phyloP scores from a whole-genome alignment of 75 land plant species.

The Azolla pinnata region DNA sequence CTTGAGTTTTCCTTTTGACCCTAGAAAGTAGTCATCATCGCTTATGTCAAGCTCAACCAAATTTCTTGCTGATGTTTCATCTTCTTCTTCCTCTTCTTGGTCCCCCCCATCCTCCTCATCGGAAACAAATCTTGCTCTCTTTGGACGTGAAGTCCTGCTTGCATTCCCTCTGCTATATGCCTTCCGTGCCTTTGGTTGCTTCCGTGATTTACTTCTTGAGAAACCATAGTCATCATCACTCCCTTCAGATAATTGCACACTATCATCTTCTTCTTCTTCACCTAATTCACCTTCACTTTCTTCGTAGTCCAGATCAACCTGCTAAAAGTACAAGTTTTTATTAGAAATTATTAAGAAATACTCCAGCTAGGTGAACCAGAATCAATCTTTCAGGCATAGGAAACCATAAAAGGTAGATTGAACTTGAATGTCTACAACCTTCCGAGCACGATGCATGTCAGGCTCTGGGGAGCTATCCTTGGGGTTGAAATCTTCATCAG shows the following conservation, averaged over 20 bases:
- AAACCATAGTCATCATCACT: conserved; percentile 25
- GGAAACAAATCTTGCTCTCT: conserved; percentile 35
- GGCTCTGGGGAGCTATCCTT: neutral
- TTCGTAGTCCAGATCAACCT: conserved; percentile 10
- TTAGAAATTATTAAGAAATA: no score
- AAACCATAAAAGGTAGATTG: no score
- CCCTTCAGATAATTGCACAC: conserved; percentile 56
- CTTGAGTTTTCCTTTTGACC: conserved; percentile 19
- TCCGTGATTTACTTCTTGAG: neutral
- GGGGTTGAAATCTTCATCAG: conserved; percentile 7
- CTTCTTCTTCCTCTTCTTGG: conserved; percentile 33
- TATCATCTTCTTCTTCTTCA: conserved; percentile 53
- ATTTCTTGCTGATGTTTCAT: conserved; percentile 44
- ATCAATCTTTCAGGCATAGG: no score
- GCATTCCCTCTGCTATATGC: conserved; percentile 8
- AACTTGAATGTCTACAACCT: no score
- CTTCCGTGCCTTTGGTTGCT: conserved; percentile 4
- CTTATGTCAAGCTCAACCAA: conserved; percentile 51
- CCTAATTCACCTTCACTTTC: conserved; percentile 49
- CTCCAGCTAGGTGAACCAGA: no score
- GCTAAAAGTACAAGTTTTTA: neutral
- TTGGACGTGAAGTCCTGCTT: conserved; percentile 28
- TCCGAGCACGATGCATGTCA: neutral
- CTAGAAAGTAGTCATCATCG: conserved; percentile 46
- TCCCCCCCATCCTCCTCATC: conserved; percentile 15